These are phyloP conservation scores for Phytomonas francai DNA, from an alignment of 208 protist species.

Conservation along the genomic window DNA sequence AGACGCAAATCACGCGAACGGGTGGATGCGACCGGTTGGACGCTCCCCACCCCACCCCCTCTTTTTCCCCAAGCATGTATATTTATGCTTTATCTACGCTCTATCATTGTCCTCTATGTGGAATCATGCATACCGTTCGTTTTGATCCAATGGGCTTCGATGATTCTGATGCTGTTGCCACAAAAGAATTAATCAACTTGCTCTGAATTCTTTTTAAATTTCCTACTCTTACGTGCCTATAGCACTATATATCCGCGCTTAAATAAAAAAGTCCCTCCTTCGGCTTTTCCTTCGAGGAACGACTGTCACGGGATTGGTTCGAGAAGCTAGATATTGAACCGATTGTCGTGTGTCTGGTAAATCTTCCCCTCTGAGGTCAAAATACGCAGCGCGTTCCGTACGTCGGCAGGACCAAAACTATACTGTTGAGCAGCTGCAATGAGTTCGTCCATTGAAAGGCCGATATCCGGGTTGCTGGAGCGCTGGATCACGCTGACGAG, in stretches of 20 bases:
- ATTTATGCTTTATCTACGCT: too few species aligned
- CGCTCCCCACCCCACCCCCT: too few species aligned
- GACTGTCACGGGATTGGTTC: background rate
- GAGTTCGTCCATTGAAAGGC: constrained; percentile 80
- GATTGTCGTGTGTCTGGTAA: constrained; percentile 80
- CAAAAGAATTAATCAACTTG: too few species aligned
- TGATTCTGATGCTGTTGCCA: too few species aligned
- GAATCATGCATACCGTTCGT: too few species aligned
- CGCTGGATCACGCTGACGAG: constrained; percentile 66
- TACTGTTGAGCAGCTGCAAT: constrained; percentile 52
- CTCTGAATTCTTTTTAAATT: too few species aligned
- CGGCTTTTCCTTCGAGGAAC: background rate
- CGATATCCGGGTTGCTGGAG: constrained; percentile 37
- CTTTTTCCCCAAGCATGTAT: too few species aligned
- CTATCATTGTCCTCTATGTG: too few species aligned
- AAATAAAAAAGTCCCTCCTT: background rate
- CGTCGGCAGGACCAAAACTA: constrained; percentile 55
- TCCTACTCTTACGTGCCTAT: too few species aligned
- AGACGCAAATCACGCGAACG: too few species aligned
- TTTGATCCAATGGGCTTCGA: too few species aligned
- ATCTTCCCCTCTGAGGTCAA: constrained; percentile 68
- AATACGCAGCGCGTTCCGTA: constrained; percentile 59
- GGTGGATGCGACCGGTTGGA: too few species aligned
- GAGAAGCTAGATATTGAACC: constrained; percentile 58
- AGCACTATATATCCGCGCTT: background rate